Evolutionary conservation across 1,284 basidiomycete genomes (phyloP), one percentile per base, ranked within the genome.

Genomic region (Phlebopus sp.): DNA sequence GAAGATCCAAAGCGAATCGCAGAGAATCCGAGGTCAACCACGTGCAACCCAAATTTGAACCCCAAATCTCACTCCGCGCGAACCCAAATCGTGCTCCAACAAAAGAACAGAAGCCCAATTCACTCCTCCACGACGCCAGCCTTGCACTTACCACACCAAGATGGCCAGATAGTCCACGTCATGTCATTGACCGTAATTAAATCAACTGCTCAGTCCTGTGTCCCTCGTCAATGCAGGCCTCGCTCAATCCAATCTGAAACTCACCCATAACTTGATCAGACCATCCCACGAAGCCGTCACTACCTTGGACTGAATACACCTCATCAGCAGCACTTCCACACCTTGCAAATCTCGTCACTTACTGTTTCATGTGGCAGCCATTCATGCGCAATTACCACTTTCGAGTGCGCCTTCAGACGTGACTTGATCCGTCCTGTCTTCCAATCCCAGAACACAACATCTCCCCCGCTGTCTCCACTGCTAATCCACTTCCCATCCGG

Each of bases 361-460:
- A 95, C 94, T 49, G 90, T 86, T 69, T 99, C 97, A 67, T 99
- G 95, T 44, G 96, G 96, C 56, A 99, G 71, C 97, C 97, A 99
- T 60, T 90, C 92, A 63, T 99, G 97, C 37, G 92, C 83, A 59
- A 99, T 97, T 42, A 99, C 90, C 8, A 97, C 96, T 71, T 98
- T 92, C 35, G 81, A 84, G 68, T 99, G 97, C 5, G 91, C 91
- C 50, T 84, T 82, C 49, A 99, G 70, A 38, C 93, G 75, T 54
- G 92, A 95, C 69, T 93, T 89, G 66, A 99, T 91, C 55, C 90
- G 83, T 3, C 92, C 90, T n/a, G 86, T 93, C 74, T 98, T 99
- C 92, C 93, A 99, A 70, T 99, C 97, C 97, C 96, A 99, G 69
- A 98, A 97, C 13, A 98, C 91, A 37, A 99, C 77, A 66, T 97